phyloP scores from a whole-genome alignment of 2,329 filamentous ascomycete species.

The Neopestalotiopsis clavispora region DNA sequence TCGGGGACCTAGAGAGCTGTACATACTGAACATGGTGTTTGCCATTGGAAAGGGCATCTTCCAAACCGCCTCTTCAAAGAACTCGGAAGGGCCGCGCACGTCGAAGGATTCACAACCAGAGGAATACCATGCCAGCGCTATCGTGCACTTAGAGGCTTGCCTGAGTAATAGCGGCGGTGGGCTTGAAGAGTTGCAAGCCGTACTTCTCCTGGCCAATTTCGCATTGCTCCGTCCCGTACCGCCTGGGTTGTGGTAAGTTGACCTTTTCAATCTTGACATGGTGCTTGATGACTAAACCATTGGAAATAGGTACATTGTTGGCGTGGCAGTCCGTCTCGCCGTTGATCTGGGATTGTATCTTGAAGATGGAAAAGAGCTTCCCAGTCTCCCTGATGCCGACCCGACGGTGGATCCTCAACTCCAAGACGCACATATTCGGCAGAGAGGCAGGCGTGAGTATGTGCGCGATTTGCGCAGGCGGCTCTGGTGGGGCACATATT shows the following conservation, averaged over 20 bases:
- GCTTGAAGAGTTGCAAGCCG: conserved; percentile 91
- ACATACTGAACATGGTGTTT: conserved; percentile 95
- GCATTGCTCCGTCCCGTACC: conserved; percentile 89
- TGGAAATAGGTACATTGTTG: conserved; percentile 77
- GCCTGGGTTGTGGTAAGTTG: conserved; percentile 78
- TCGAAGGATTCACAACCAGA: conserved; percentile 75
- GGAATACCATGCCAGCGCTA: conserved; percentile 94
- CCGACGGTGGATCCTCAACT: conserved; percentile 19
- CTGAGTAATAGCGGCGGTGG: conserved; percentile 86
- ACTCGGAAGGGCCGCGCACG: conserved; percentile 28
- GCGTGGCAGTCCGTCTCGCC: conserved; percentile 86
- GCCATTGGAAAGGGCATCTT: conserved; percentile 95
- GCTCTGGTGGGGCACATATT: conserved; percentile 97
- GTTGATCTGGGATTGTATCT: conserved; percentile 92
- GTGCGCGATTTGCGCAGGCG: conserved; percentile 83
- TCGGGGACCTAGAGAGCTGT: conserved; percentile 80
- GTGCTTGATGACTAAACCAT: background rate
- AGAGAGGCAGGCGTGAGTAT: conserved; percentile 78
- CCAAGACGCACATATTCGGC: conserved; percentile 44
- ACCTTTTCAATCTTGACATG: background rate
- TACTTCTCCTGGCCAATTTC: conserved; percentile 88
- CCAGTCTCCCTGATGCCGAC: conserved; percentile 1
- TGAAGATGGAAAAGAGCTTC: conserved; percentile 76
- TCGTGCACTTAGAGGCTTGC: conserved; percentile 88
- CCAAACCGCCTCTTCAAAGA: conserved; percentile 62